A percentile compares a stretch with the other conserved stretches of the same genome.
Conservation (phyloP, 148 eudicot genomes). For the Rhododendron molle region DNA sequence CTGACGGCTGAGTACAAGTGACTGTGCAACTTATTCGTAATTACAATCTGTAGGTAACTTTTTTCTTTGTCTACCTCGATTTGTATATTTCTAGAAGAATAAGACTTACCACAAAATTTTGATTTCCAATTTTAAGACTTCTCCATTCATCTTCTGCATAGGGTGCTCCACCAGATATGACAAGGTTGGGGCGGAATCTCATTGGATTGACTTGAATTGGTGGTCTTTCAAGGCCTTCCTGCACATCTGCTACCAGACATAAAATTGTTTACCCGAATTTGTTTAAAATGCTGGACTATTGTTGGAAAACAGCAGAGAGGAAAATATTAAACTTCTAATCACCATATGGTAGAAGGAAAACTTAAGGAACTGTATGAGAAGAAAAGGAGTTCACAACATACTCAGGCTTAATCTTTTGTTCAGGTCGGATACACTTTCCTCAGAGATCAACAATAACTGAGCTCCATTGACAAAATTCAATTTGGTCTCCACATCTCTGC, state of each 20-base stretch:
- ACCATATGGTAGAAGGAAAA: not conserved
- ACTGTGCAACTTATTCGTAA: not conserved
- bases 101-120: constrained; percentile 55
- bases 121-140: constrained; percentile 55
- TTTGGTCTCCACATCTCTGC: constrained; percentile 52
- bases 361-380: not conserved
- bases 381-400: constrained; percentile 36
- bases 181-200: constrained; percentile 91
- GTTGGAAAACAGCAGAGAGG: not conserved
- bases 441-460: constrained; percentile 79
- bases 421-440: constrained; percentile 77
- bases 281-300: not conserved
- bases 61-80: not conserved
- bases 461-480: constrained; percentile 94
- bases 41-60: not conserved
- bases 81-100: not conserved
- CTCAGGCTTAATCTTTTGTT: constrained; percentile 64
- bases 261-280: not conserved
- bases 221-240: constrained; percentile 27
- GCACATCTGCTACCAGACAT: constrained; percentile 34
- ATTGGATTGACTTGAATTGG: constrained; percentile 40
- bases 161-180: constrained; percentile 80
- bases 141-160: constrained; percentile 83
- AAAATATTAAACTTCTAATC: not conserved
- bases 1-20: not conserved